Conservation (phyloP, 139 green algal genomes). For the Tetradesmus lagerheimii region DNA sequence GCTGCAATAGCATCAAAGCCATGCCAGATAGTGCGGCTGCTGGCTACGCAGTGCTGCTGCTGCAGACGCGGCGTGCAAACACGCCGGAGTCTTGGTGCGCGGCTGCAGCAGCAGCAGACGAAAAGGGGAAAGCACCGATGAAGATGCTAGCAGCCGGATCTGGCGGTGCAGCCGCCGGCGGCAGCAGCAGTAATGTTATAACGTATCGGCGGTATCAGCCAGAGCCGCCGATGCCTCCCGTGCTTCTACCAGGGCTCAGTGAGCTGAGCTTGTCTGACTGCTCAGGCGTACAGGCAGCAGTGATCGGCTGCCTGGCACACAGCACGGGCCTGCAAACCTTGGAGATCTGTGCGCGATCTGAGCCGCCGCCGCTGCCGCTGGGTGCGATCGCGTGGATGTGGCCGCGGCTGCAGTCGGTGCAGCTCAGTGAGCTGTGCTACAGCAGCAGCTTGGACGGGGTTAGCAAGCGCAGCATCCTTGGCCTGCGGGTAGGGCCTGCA, state of each 20-base stretch:
- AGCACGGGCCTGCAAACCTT: conserved; percentile 11
- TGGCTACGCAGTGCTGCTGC: conserved; percentile 30
- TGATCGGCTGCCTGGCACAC: conserved; percentile 32
- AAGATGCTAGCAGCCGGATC: neutral
- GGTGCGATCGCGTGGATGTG: conserved; percentile 13
- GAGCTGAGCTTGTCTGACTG: neutral
- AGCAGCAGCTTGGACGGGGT: neutral
- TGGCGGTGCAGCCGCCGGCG: neutral
- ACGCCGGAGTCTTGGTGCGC: conserved; percentile 9
- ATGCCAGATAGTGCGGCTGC: neutral
- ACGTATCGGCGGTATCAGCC: neutral
- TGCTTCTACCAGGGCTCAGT: neutral
- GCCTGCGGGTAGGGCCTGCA: neutral
- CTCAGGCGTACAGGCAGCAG: neutral
- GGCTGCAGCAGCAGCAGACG: conserved; percentile 17
- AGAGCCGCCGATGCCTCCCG: neutral
- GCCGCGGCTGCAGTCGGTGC: neutral
- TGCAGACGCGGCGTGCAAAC: conserved; percentile 31
- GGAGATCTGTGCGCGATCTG: neutral
- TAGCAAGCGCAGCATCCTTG: neutral
- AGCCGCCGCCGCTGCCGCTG: neutral
- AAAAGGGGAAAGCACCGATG: conserved; percentile 19
- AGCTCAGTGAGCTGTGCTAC: neutral
- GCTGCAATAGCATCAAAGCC: neutral
- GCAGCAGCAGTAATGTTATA: neutral